Base-by-base conservation (phyloP, 1,139 yeast genomes). In the Candida albicans region DNA sequence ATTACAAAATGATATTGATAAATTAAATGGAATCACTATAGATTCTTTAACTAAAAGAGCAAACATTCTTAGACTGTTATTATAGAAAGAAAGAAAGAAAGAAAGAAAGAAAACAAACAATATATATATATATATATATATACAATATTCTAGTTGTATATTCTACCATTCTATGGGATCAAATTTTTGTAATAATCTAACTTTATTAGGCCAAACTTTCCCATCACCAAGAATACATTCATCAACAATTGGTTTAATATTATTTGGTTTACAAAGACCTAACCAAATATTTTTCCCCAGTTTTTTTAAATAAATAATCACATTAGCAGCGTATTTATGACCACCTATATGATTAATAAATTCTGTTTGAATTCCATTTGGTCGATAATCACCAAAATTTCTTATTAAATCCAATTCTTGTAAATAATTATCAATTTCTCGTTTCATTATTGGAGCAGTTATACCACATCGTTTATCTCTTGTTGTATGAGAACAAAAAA, bases 401-500 rank as follows among this genome's bases (percentile, higher is more conserved):
- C 98, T 75, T 54, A 80, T 79, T 24, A 86, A 65, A 2, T 82
- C 93, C 35, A 77, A 68, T 12, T 86, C 88, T 40, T 95, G 72
- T 34, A 90, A 68, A 54, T 85, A 77, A n/a, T 75, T 59, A 41
- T 88, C 95, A 64, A 91, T 77, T 53, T 87, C 88, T 52, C 80
- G 82, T 59, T 84, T 85, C 82, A 93, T 77, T 26, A 89, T 77
- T n/a, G 97, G 97, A 0, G 98, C 98, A 1, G 97, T 88, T 36
- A 89, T 69, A 30, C 96, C 98, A 66, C 99, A 93, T 48, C 95
- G 74, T 62, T 89, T 91, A 62, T 93, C 99, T 62, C 98, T 81
- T 4, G 95, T 88, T 40, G 76, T 72, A 63, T 93, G 99, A 0
- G 97, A 90, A 57, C 99, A 93, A 38, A 93, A 64, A 44, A 93